A percentile compares a stretch with the other conserved stretches of the same genome.
phyloP scores from a whole-genome alignment of 179 eudicot genomes.

The Beta corolliflora region DNA sequence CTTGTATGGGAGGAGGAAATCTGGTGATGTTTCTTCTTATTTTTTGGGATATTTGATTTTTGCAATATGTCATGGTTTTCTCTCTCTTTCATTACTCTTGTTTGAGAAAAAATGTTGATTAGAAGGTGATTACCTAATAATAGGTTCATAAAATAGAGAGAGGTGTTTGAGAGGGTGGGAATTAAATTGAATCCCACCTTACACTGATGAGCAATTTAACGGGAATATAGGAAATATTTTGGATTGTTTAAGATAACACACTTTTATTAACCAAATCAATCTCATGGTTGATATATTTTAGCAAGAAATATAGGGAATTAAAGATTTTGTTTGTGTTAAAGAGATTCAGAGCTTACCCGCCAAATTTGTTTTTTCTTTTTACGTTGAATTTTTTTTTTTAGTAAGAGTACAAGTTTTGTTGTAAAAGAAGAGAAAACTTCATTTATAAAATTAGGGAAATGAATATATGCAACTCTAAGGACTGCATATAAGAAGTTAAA shows the following conservation, averaged over 20 bases:
- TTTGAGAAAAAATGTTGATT: slow-evolving; percentile 29
- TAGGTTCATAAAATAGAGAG: slow-evolving; percentile 7
- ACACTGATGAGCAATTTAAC: slow-evolving; percentile 2
- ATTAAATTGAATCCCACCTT: background rate
- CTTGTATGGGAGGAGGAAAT: background rate
- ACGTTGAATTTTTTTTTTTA: background rate
- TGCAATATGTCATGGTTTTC: slow-evolving; percentile 30
- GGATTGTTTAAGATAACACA: background rate
- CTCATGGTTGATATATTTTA: background rate
- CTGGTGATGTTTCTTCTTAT: background rate
- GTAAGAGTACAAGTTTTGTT: too few species aligned
- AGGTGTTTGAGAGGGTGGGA: background rate
- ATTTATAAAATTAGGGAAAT: too few species aligned
- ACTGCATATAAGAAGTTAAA: too few species aligned
- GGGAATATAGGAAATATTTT: slow-evolving; percentile 12
- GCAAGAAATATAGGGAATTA: slow-evolving; percentile 25
- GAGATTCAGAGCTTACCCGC: background rate
- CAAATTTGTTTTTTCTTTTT: background rate
- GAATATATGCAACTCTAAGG: too few species aligned
- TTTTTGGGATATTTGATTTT: slow-evolving; percentile 17
- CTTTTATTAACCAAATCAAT: background rate
- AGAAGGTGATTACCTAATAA: slow-evolving; percentile 30
- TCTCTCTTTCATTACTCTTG: slow-evolving; percentile 12
- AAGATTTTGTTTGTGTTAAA: too few species aligned
- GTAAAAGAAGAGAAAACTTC: too few species aligned